Evolutionary conservation across 2,329 filamentous ascomycete genomes (phyloP), one percentile per base, ranked within the genome.

Genomic region (Ascochyta pisi): DNA sequence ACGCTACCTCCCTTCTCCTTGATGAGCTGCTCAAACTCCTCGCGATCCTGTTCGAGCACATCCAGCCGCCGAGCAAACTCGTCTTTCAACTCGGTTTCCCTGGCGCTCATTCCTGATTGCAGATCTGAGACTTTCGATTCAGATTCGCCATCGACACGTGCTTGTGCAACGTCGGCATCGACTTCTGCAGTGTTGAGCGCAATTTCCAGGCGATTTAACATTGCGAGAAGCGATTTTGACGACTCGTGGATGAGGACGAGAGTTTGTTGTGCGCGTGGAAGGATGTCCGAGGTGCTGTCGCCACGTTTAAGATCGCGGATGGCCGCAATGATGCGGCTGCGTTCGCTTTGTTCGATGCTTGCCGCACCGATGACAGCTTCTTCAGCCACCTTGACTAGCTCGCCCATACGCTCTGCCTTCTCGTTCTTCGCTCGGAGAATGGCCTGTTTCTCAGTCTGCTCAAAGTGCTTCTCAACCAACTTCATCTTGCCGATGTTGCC

Each of bases 131-230:
- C 69, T 15, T 69, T 74, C 13, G 70, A 78, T 4, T 72, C 54
- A 19, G 78, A 76, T 0, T 78, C 76, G 43, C 78, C 76, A 16
- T 81, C 75, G 33, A 78, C 77, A 47, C 73, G 77, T 3, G 82
- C 83, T 62, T 82, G 79, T 33, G 82, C 81, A 45, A 84, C 80
- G n/a, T 82, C 81, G 19, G 84, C 78, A 41, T 80, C 78, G 48
- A 83, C 81, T 54, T 83, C 81, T 1, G 81, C 78, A 23, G 81
- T 75, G 55, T 84, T 84, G 52, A 84, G 75, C 6, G 76, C 67
- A 44, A 79, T 75, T 58, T 85, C 83, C 3, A 81, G 77, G 15
- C 73, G 67, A 39, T 80, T 79, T 43, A 84, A 83, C 22, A 61
- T 69, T 55, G 26, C 71, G 64, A 66, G 82, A 63, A 60, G 74